phyloP scores from a whole-genome alignment of 768 basidiomycete genomes.

The Naematelia encephala region DNA sequence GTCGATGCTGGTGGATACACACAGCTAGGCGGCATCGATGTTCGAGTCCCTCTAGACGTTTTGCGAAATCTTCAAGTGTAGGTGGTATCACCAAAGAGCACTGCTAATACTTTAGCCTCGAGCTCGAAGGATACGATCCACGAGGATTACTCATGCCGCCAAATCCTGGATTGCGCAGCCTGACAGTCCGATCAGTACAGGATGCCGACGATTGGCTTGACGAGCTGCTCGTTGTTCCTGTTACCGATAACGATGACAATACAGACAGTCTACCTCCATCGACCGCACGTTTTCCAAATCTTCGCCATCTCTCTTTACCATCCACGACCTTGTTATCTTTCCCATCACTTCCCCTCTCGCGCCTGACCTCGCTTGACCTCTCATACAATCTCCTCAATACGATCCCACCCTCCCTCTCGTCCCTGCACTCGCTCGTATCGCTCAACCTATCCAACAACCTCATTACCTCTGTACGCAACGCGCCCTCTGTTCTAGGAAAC shows the following conservation, averaged over 20 bases:
- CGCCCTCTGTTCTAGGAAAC: constrained; percentile 75
- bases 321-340: constrained; percentile 35
- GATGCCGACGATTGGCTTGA: constrained; percentile 50
- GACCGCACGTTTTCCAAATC: constrained; percentile 28
- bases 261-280: constrained; percentile 1
- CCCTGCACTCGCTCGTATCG: constrained; percentile 74
- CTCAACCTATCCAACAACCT: constrained; percentile 96
- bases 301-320: constrained; percentile 38
- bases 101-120: constrained; percentile 31
- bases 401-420: constrained; percentile 71
- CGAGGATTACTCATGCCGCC: constrained; percentile 40
- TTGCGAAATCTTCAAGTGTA: constrained; percentile 44
- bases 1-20: constrained; percentile 48
- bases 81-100: constrained; percentile 5
- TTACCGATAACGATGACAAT: constrained; percentile 13
- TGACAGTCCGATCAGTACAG: constrained; percentile 47
- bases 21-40: constrained; percentile 44
- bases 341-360: constrained; percentile 27
- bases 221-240: constrained; percentile 26
- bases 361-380: constrained; percentile 77
- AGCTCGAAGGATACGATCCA: constrained; percentile 48
- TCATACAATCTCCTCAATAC: constrained; percentile 88
- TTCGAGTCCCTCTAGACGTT: constrained; percentile 45
- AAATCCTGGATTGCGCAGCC: constrained; percentile 35
- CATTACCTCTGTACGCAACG: constrained; percentile 92